Conservation (phyloP, 2,329 filamentous ascomycete species). For the Camillea tinctor region DNA sequence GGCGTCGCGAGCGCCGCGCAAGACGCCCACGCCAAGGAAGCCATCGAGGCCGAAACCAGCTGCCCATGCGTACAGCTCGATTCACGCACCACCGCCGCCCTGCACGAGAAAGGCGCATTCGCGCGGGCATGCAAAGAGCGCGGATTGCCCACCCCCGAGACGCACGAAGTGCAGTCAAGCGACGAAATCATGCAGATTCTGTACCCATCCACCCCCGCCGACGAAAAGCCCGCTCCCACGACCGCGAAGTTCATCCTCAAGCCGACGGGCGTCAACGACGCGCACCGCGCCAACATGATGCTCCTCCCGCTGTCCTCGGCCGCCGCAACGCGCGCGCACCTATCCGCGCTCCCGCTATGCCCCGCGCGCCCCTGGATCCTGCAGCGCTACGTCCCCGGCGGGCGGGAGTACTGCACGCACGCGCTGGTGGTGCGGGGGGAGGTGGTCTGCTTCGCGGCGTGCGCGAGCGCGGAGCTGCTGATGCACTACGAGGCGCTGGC, state of each 20-base stretch:
- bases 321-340: conserved; percentile 52
- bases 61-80: conserved; percentile 67
- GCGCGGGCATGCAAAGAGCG: conserved; percentile 55
- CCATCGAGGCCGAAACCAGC: conserved; percentile 54
- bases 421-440: conserved; percentile 63
- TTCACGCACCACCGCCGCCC: conserved; percentile 49
- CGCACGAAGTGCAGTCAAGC: conserved; percentile 50
- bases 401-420: conserved; percentile 70
- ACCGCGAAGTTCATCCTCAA: conserved; percentile 68
- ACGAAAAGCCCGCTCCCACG: no score
- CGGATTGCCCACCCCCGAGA: conserved; percentile 54
- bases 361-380: conserved; percentile 60
- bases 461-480: conserved; percentile 58
- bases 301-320: conserved; percentile 57
- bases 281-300: conserved; percentile 60
- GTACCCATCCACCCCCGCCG: no score
- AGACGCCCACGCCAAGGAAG: conserved; percentile 64
- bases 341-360: conserved; percentile 57
- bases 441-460: conserved; percentile 66
- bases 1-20: conserved; percentile 64
- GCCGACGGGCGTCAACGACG: conserved; percentile 60
- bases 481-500: conserved; percentile 67
- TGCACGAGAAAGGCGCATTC: conserved; percentile 68
- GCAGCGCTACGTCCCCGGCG: conserved; percentile 63
- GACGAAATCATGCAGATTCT: conserved; percentile 55